Base-by-base conservation (phyloP, 192 early-diverging fungal genomes). In the Coemansia sp. region DNA sequence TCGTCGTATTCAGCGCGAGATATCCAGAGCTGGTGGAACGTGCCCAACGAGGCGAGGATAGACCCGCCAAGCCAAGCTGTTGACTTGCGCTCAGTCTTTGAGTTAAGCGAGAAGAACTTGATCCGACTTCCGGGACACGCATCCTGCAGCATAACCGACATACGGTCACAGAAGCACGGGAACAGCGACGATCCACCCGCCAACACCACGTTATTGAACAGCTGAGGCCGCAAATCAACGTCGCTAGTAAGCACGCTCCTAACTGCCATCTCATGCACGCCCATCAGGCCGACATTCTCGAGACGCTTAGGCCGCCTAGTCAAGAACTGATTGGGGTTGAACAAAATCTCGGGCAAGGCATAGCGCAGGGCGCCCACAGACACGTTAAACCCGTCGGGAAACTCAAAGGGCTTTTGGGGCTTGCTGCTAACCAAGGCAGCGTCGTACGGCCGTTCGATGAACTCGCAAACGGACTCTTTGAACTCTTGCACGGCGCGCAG, bases 11-110 rank as follows among this genome's bases (percentile, higher is more conserved):
- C 96, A 24, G 94, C 87, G 70, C 92, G 92, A 31, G 96, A 97
- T 11, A 99, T 92, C 98, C 98, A 99, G 62, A 99, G 87, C 84
- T 98, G 98, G 73, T 98, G 96, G 88, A 99, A 99, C 0, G 95
- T 96, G 66, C 95, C 95, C 66, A 99, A 73, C 3, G 95, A 97
- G 2, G 94, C 91, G 60, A 99, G 82, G 46, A 99, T 95, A 1
- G 97, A 98, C 6, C 97, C 97, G 52, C 98, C 98, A 38, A 98
- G 88, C 98, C 98, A 99, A 33, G 94, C 87, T n/a, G 94, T 91
- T 69, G 94, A 96, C 71, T 92, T 92, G 65, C 96, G 90, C 80
- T 99, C 97, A 20, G 88, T 87, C 34, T 87, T 83, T 38, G 88
- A 91, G 65, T 87, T 90, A 1, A 95, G 87, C 36, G 94, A 89